Conservation (phyloP, 1,284 basidiomycete genomes). For the Cutaneotrichosporon cyanovorans region DNA sequence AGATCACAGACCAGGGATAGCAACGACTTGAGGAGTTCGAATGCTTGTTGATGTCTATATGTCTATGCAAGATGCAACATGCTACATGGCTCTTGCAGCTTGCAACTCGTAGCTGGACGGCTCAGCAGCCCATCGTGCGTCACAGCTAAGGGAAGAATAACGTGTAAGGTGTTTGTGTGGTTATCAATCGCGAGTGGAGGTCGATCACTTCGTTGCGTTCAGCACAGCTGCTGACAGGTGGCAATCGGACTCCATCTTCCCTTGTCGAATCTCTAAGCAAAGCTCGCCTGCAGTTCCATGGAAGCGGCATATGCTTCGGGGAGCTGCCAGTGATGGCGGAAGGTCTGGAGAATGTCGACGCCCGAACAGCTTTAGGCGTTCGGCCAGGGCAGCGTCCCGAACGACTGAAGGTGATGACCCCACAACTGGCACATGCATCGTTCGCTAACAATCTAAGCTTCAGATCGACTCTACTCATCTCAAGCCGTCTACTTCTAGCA, state of each 20-base stretch:
- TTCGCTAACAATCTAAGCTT: too few relatives aligned
- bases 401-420: background rate
- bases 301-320: too few relatives aligned
- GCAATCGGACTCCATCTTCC: background rate
- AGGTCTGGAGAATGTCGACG: constrained; percentile 21
- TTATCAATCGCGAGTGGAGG: constrained; percentile 8
- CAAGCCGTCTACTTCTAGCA: background rate
- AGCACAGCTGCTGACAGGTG: background rate
- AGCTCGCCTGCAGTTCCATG: too few relatives aligned
- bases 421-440: too few relatives aligned
- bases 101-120: too few relatives aligned
- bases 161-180: background rate
- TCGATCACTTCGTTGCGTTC: background rate
- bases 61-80: background rate
- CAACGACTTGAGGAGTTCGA: too few relatives aligned
- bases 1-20: too few relatives aligned
- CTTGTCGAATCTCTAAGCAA: too few relatives aligned
- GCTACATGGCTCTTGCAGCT: too few relatives aligned
- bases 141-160: too few relatives aligned
- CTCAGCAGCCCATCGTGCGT: too few relatives aligned
- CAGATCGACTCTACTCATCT: too few relatives aligned
- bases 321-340: constrained; percentile 4
- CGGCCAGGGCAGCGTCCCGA: constrained; percentile 31
- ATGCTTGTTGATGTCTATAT: background rate
- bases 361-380: constrained; percentile 29